Evolutionary conservation across 495 filamentous ascomycete genomes (phyloP), one percentile per base, ranked within the genome.

Genomic region (Schizothecium vesticola): DNA sequence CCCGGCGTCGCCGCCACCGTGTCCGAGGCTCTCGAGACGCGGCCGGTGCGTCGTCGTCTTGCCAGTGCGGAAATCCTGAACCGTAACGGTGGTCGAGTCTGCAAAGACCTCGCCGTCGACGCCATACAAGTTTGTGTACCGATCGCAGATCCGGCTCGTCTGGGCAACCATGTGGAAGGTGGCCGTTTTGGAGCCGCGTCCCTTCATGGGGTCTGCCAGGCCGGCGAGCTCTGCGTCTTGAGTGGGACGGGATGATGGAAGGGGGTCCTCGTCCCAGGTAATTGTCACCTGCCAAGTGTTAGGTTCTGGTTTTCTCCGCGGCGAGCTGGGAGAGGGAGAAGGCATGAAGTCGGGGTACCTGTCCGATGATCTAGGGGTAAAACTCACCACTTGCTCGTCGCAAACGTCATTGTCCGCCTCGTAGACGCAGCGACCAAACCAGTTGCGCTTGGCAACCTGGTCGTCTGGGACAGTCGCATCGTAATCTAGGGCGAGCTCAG

Each of bases 381-480:
- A n/a, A 33, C 63, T 93, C 10, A 98, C 95, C 28, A 89, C 80
- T 76, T 98, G 94, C 73, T 97, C 92, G 75, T 99, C 95, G 74
- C 89, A 92, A 24, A 94, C 95, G 73, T 93, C 88, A 73, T 97
- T 99, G 76, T 94, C 92, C 19, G 88, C 83, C 76, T 97, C 95
- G 78, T 89, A 99, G 10, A 99, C 95, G 75, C 96, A 99, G 31
- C 94, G 87, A 1, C 95, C 95, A 72, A 92, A 97, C 93, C 93
- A 97, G 21, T 90, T 88, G 22, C 87, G 80, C 11, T 78, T 65
- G 63, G 88, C 84, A 11, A 93, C 82, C 9, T 88, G 81, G 11
- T 81, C 78, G 1, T 83, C 71, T 1, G 85, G 86, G 8, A 79
- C 80, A 13, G 69, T 69, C 3, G 31, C 59, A 43, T 86, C 81